These are phyloP conservation scores for Pleurotus citrinopileatus DNA, from an alignment of 768 basidiomycete genomes.

Conservation along the genomic window DNA sequence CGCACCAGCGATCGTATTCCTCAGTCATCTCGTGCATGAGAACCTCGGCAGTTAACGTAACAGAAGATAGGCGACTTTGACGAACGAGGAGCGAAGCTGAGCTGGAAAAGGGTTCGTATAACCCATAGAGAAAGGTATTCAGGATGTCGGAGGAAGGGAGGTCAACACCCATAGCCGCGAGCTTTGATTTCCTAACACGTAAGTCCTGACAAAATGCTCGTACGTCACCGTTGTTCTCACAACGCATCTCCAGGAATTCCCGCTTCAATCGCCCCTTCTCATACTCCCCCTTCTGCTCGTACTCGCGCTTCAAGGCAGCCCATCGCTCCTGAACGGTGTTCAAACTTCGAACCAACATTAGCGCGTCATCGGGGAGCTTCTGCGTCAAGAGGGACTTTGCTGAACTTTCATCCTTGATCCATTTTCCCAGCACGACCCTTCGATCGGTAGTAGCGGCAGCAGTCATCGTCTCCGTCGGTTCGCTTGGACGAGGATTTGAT, in stretches of 20 bases:
- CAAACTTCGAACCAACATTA: background rate
- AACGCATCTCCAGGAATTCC: background rate
- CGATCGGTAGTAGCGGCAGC: background rate
- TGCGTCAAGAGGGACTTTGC: background rate
- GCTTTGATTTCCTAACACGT: background rate
- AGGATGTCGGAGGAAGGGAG: constrained; percentile 10
- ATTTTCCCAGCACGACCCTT: background rate
- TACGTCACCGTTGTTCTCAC: constrained; percentile 7
- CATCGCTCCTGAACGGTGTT: background rate
- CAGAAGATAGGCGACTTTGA: background rate
- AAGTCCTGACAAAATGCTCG: constrained; percentile 6
- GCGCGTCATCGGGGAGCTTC: background rate
- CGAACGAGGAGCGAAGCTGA: constrained; percentile 10
- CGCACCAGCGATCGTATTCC: constrained; percentile 2
- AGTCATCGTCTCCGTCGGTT: background rate
- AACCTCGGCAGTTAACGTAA: constrained; percentile 1
- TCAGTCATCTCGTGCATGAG: constrained; percentile 14
- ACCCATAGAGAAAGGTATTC: constrained; percentile 13
- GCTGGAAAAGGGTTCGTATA: constrained; percentile 8
- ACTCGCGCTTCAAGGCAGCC: background rate
- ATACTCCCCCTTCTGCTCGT: background rate
- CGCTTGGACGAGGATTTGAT: background rate
- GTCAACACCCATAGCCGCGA: background rate
- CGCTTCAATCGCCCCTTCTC: background rate
- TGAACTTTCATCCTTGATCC: background rate